Evolutionary conservation across 495 filamentous ascomycete genomes (phyloP).

Genomic region (Chaetomium tenue): DNA sequence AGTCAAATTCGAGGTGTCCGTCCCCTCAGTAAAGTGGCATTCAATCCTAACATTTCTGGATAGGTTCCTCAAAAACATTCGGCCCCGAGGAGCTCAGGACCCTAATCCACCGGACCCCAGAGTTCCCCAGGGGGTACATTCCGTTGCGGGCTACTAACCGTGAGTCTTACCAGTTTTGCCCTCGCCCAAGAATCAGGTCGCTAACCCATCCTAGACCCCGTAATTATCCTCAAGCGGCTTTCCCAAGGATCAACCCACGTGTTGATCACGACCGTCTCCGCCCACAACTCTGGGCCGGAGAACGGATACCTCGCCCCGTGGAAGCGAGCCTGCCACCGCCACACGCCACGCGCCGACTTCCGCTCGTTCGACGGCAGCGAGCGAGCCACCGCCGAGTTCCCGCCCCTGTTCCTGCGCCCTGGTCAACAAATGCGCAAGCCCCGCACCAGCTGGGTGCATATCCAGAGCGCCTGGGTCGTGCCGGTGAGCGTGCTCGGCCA

Average conservation of each 20-base stretch:
- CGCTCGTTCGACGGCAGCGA: slow-evolving; percentile 32
- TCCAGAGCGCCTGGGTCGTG: slow-evolving; percentile 28
- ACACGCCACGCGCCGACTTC: slow-evolving; percentile 23
- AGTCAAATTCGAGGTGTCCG: neutral
- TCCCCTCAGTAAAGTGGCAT: neutral
- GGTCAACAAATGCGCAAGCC: slow-evolving; percentile 28
- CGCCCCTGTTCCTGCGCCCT: slow-evolving; percentile 25
- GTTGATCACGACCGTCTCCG: slow-evolving; percentile 35
- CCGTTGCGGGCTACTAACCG: neutral
- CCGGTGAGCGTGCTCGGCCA: slow-evolving; percentile 23
- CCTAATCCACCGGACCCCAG: too few relatives aligned
- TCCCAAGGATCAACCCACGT: slow-evolving; percentile 21
- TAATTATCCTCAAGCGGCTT: slow-evolving; percentile 32
- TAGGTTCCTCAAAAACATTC: neutral
- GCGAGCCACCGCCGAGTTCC: neutral
- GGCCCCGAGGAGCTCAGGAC: neutral
- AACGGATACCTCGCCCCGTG: slow-evolving; percentile 34
- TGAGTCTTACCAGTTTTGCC: neutral
- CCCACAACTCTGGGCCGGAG: slow-evolving; percentile 21
- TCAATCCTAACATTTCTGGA: neutral
- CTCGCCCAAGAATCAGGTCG: neutral
- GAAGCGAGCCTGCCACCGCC: slow-evolving; percentile 23
- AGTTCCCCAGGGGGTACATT: neutral
- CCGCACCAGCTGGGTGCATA: slow-evolving; percentile 36
- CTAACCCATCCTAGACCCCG: slow-evolving; percentile 25